A percentile compares a stretch with the other conserved stretches of the same genome.
These are phyloP conservation scores for Trichophyton verrucosum DNA, from an alignment of 2,329 filamentous ascomycete species.

Conservation along the genomic window DNA sequence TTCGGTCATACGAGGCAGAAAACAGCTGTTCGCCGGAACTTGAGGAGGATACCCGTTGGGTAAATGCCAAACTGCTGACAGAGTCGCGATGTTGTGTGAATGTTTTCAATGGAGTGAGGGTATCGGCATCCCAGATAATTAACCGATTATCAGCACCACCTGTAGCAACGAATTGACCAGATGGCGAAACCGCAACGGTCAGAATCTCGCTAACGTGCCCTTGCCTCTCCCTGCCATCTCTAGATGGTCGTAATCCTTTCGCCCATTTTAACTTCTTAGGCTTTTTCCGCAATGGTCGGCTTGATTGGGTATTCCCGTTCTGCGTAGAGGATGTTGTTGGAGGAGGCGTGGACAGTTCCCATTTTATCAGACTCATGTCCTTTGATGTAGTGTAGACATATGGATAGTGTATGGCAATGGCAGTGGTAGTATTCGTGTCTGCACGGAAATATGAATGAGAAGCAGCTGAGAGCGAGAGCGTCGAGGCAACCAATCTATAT, in stretches of 20 bases:
- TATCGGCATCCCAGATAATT: constrained; percentile 75
- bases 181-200: constrained; percentile 71
- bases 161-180: constrained; percentile 82
- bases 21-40: constrained; percentile 68
- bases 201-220: constrained; percentile 73
- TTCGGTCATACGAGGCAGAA: constrained; percentile 79
- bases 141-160: constrained; percentile 74
- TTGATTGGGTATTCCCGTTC: constrained; percentile 52
- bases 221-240: constrained; percentile 38
- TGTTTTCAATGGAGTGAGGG: constrained; percentile 64
- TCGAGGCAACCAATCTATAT: constrained; percentile 64
- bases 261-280: constrained; percentile 40
- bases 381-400: constrained; percentile 83
- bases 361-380: constrained; percentile 75
- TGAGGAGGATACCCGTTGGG: constrained; percentile 52
- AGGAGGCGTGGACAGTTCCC: constrained; percentile 55
- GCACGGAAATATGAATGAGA: constrained; percentile 62
- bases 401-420: constrained; percentile 64
- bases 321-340: constrained; percentile 41
- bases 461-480: constrained; percentile 57
- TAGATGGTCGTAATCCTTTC: constrained; percentile 31
- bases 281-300: constrained; percentile 31
- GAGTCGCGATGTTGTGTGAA: constrained; percentile 88
- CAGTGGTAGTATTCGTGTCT: constrained; percentile 66
- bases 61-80: constrained; percentile 73